Evolutionary conservation across 192 early-diverging fungal genomes (phyloP).

Genomic region (Dispira parvispora): DNA sequence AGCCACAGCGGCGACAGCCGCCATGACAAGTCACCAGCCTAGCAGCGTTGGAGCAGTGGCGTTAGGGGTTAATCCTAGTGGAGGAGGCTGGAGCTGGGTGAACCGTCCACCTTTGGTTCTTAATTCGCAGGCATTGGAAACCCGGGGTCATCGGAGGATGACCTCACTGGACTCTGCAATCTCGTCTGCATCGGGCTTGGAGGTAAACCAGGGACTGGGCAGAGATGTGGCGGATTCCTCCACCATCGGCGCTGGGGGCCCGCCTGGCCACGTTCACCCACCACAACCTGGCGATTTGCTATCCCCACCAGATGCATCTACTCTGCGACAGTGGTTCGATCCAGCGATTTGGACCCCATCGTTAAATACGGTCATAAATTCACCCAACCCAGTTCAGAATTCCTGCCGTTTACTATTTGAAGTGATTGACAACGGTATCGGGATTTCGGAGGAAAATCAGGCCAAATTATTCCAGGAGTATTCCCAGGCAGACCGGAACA

Average conservation of each 20-base stretch:
- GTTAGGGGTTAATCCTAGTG: background rate
- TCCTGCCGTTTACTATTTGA: constrained; percentile 1
- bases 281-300: background rate
- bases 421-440: constrained; percentile 71
- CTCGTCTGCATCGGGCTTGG: background rate
- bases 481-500: constrained; percentile 66
- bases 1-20: background rate
- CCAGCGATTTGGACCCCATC: background rate
- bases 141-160: background rate
- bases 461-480: constrained; percentile 66
- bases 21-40: background rate
- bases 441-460: constrained; percentile 62
- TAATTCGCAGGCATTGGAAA: background rate
- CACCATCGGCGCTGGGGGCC: background rate
- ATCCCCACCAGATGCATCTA: background rate
- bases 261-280: too few species aligned
- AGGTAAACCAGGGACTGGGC: background rate
- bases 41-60: background rate
- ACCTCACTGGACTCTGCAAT: background rate
- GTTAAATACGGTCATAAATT: background rate
- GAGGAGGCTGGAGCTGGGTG: background rate
- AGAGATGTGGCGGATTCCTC: background rate
- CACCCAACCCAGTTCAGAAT: background rate
- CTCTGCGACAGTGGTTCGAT: background rate
- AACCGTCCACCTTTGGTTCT: background rate